A percentile compares a stretch with the other conserved stretches of the same genome.
Conservation (phyloP, 2,329 filamentous ascomycete species). For the Balansia obtecta region DNA sequence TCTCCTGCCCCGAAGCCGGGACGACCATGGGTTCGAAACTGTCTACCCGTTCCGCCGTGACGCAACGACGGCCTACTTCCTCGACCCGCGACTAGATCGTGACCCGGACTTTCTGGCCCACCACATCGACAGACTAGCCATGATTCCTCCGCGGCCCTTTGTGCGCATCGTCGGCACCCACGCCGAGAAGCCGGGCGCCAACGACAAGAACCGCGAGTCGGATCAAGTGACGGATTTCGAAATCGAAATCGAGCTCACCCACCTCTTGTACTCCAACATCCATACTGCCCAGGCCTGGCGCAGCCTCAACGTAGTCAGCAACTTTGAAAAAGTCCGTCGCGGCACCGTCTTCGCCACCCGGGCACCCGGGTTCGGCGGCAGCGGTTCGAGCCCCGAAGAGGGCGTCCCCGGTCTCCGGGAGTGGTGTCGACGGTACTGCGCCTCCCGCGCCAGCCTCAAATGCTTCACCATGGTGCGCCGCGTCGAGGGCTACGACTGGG, state of each 20-base stretch:
- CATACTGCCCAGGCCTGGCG: conserved; percentile 27
- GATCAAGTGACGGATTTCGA: conserved; percentile 46
- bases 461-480: conserved; percentile 37
- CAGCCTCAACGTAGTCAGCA: conserved; percentile 37
- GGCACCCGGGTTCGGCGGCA: conserved; percentile 30
- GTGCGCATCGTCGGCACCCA: conserved; percentile 43
- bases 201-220: conserved; percentile 30
- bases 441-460: conserved; percentile 44
- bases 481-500: conserved; percentile 49
- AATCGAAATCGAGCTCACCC: conserved; percentile 44
- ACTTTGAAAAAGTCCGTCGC: conserved; percentile 49
- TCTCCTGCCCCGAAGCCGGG: conserved; percentile 12
- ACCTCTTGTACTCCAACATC: conserved; percentile 39
- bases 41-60: conserved; percentile 20
- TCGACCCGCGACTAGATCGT: conserved; percentile 32
- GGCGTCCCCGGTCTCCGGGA: conserved; percentile 26
- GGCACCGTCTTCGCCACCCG: conserved; percentile 45
- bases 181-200: conserved; percentile 5
- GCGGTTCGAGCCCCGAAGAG: conserved; percentile 15
- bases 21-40: conserved; percentile 7
- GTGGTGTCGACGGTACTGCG: conserved; percentile 60
- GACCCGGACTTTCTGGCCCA: conserved; percentile 30
- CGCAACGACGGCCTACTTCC: conserved; percentile 23
- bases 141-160: conserved; percentile 38
- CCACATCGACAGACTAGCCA: conserved; percentile 31